Percentiles rank a stretch among this genome's conserved stretches.
phyloP scores from a whole-genome alignment of 2,329 filamentous ascomycete genomes.

The Clonostachys solani region DNA sequence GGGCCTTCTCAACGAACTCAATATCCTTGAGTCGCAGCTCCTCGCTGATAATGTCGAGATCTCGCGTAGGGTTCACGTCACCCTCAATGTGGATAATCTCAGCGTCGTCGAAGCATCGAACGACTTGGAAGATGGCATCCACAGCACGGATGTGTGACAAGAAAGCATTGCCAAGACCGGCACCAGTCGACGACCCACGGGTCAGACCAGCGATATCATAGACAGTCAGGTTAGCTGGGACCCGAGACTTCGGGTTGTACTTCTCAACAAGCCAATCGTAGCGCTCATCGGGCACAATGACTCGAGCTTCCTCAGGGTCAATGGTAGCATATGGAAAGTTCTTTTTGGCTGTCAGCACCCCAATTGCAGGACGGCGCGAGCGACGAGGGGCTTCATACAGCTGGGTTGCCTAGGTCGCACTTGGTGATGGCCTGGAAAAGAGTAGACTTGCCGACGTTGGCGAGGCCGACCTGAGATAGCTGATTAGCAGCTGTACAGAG shows the following conservation, averaged over 20 bases:
- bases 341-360: conserved; percentile 42
- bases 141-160: conserved; percentile 97
- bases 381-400: conserved; percentile 54
- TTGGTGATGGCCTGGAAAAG: conserved; percentile 99
- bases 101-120: conserved; percentile 96
- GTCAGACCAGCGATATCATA: conserved; percentile 99
- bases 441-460: conserved; percentile 99
- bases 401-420: conserved; percentile 93
- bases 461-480: conserved; percentile 77
- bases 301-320: conserved; percentile 95
- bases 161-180: conserved; percentile 96
- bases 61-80: conserved; percentile 91
- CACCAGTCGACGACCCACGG: conserved; percentile 92
- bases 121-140: conserved; percentile 96
- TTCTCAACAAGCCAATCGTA: conserved; percentile 95
- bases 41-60: conserved; percentile 94
- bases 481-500: conserved; percentile 8
- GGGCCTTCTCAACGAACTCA: conserved; percentile 94
- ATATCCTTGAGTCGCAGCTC: conserved; percentile 98
- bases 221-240: conserved; percentile 96
- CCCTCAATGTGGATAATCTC: conserved; percentile 99
- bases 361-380: conserved; percentile 23
- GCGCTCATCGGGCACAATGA: conserved; percentile 92
- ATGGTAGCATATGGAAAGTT: conserved; percentile 99
- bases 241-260: conserved; percentile 95